A percentile compares a stretch with the other conserved stretches of the same genome.
phyloP scores from a whole-genome alignment of 228 moss, liverwort and hornwort genomes.

The Sphagnum fallax region DNA sequence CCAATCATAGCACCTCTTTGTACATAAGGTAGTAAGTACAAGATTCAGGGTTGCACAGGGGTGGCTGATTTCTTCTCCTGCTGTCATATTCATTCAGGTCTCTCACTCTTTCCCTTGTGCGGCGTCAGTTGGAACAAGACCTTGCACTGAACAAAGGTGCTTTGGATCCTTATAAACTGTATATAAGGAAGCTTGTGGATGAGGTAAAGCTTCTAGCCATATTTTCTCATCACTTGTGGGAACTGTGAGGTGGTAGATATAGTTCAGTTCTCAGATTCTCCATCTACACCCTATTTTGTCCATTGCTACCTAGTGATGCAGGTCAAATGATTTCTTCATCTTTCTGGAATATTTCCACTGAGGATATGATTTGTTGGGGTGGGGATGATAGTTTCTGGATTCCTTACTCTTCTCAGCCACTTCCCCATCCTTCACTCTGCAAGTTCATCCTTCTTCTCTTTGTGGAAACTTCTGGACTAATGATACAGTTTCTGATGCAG shows the following conservation, averaged over 20 bases:
- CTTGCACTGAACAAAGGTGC: conserved; percentile 43
- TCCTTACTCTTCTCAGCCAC: not conserved
- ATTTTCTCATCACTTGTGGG: not conserved
- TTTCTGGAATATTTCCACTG: not conserved
- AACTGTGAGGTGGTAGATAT: not conserved
- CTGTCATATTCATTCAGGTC: conserved; percentile 22
- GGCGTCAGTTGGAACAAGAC: conserved; percentile 66
- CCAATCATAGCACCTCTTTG: too few species aligned
- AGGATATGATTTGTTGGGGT: conserved; percentile 2
- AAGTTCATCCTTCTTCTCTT: too few species aligned
- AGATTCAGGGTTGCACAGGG: too few species aligned
- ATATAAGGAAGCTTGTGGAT: conserved; percentile 45
- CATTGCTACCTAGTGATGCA: conserved; percentile 1
- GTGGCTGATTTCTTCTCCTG: not conserved
- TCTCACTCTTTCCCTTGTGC: conserved; percentile 56
- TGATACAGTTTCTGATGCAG: conserved; percentile 11
- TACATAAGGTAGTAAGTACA: too few species aligned
- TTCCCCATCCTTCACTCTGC: too few species aligned
- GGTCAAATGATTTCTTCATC: conserved; percentile 3
- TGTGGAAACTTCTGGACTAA: too few species aligned
- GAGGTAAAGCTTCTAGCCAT: conserved; percentile 27
- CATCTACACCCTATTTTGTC: not conserved
- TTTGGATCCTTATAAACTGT: conserved; percentile 43
- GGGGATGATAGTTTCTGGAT: not conserved
- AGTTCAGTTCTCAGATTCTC: not conserved